Conservation (phyloP, 768 basidiomycete species). For the Tulasnella sp. region DNA sequence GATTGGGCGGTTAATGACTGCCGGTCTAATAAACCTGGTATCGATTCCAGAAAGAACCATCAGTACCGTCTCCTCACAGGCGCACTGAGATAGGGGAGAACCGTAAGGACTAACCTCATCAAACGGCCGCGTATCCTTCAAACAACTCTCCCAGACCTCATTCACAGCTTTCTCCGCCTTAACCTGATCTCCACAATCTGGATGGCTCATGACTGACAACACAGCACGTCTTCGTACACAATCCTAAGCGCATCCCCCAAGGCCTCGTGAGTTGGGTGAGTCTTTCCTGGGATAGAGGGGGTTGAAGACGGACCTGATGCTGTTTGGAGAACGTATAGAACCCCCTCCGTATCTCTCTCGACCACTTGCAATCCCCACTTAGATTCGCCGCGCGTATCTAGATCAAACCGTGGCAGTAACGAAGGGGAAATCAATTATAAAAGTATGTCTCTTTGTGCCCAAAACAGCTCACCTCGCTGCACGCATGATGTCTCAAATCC, state of each 20-base stretch:
- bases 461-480: slow-evolving; percentile 67
- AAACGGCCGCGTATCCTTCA: slow-evolving; percentile 89
- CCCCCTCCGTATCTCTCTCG: slow-evolving; percentile 69
- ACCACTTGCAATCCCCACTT: slow-evolving; percentile 85
- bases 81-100: too few relatives aligned
- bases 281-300: too few relatives aligned
- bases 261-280: too few relatives aligned
- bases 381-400: slow-evolving; percentile 93
- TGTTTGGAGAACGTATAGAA: slow-evolving; percentile 79
- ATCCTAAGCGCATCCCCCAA: slow-evolving; percentile 41
- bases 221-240: slow-evolving; percentile 86
- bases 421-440: too few relatives aligned
- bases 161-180: slow-evolving; percentile 85
- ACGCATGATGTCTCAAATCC: slow-evolving; percentile 88
- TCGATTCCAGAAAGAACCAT: too few relatives aligned
- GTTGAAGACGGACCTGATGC: slow-evolving; percentile 58
- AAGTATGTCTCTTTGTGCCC: background rate
- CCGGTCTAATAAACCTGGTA: too few relatives aligned
- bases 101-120: slow-evolving; percentile 58
- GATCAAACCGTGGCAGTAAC: background rate
- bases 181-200: slow-evolving; percentile 54
- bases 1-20: too few relatives aligned
- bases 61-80: too few relatives aligned
- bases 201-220: slow-evolving; percentile 69
- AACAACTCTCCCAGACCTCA: slow-evolving; percentile 96